Evolutionary conservation across 2,329 filamentous ascomycete species (phyloP), one percentile per base, ranked within the genome.

Genomic region (Grosmannia clavigera): DNA sequence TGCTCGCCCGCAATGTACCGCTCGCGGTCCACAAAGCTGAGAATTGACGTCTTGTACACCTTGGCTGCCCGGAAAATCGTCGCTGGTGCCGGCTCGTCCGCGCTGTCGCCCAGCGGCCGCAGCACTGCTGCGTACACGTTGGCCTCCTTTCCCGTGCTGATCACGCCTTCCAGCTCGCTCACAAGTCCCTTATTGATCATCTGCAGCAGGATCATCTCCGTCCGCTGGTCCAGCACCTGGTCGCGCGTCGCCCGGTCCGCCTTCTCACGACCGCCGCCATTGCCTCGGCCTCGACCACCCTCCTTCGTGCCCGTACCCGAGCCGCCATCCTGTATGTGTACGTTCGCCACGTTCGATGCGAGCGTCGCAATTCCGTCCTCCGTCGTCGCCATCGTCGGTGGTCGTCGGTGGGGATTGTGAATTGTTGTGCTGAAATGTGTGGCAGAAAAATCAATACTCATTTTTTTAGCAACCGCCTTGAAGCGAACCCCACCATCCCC

Each of bases 21-120:
- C 74, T 96, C 92, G 61, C 94, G 83, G 74, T 99, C 94, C 76
- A 97, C 97, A 83, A 99, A 99, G 29, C 95, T 91, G 38, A 99
- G 77, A 65, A 99, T 99, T 59, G 89, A 88, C 9, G 94, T 99
- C 81, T 99, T 99, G 83, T 99, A 99, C 57, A 99, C 90, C 76
- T 99, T 99, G 78, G 97, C 91, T 14, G 94, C 94, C 56, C 90
- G 84, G 68, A 96, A 90, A 0, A 85, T 74, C 0, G 82, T 75
- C 25, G 79, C 74, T 48, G 50, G 38, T 61, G 25, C 55, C 61
- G 46, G 55, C 25, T 9, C 54, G 11, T n/a, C 56, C 7, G 43
- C 43, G 50, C 19, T 54, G 27, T 70, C 74, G 11, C 81, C 79
- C 7, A 83, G 76, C 1, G 78, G 75, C 57, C 83, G 76, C 3